Percentiles rank a stretch among this genome's conserved stretches.
Conservation (phyloP, 2,329 filamentous ascomycete species). For the Cyclaneusma minus region DNA sequence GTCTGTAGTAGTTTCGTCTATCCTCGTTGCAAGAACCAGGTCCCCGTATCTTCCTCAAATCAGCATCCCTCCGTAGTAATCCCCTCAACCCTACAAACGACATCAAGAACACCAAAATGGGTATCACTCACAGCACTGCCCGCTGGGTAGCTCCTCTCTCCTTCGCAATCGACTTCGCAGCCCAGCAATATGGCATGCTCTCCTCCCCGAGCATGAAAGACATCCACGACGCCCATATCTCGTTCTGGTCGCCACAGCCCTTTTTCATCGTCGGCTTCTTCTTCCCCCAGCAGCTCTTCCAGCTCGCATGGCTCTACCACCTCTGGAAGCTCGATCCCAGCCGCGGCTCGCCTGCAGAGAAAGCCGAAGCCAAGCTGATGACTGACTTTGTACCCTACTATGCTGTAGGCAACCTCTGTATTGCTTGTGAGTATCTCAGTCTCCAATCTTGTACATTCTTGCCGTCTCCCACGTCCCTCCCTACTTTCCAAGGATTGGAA, state of each 20-base stretch:
- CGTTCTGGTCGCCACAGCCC: constrained; percentile 41
- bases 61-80: too few species aligned
- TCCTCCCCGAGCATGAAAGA: constrained; percentile 42
- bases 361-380: constrained; percentile 29
- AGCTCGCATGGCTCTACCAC: constrained; percentile 40
- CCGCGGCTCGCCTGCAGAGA: constrained; percentile 19
- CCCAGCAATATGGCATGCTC: constrained; percentile 43
- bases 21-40: too few species aligned
- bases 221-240: constrained; percentile 39
- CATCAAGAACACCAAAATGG: constrained; percentile 23
- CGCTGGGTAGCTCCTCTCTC: constrained; percentile 36
- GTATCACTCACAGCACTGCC: constrained; percentile 34
- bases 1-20: too few species aligned
- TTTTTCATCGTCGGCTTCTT: constrained; percentile 45
- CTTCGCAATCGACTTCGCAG: constrained; percentile 39
- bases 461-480: too few species aligned
- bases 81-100: too few species aligned
- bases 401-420: constrained; percentile 39
- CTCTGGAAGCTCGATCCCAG: constrained; percentile 31
- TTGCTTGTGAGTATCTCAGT: constrained; percentile 28
- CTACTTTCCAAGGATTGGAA: too few species aligned
- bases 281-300: constrained; percentile 43
- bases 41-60: too few species aligned
- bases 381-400: constrained; percentile 39
- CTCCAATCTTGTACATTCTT: background rate